Conservation (phyloP, 768 basidiomycete genomes). For the Hemileccinum impolitum region DNA sequence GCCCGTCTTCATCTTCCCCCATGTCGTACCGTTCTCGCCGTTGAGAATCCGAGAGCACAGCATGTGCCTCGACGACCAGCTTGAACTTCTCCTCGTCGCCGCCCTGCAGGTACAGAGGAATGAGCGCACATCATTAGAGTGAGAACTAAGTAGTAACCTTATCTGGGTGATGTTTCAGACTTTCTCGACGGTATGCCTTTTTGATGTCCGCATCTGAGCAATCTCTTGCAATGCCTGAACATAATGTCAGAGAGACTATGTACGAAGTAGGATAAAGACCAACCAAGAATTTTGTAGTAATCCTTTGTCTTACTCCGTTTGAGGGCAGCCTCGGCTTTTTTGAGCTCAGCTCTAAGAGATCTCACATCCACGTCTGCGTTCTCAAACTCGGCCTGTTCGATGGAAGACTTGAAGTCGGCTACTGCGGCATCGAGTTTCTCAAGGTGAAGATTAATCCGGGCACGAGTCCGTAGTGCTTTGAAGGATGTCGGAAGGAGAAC, state of each 20-base stretch:
- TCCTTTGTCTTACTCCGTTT: slow-evolving; percentile 91
- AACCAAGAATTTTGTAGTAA: slow-evolving; percentile 75
- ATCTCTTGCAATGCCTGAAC: slow-evolving; percentile 44
- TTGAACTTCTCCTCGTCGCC: slow-evolving; percentile 98
- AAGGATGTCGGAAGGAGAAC: slow-evolving; percentile 60
- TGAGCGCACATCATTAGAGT: slow-evolving; percentile 4
- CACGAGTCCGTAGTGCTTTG: slow-evolving; percentile 86
- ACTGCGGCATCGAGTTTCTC: slow-evolving; percentile 73
- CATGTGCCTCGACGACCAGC: slow-evolving; percentile 76
- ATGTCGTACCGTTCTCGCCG: slow-evolving; percentile 73
- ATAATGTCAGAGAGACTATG: not conserved
- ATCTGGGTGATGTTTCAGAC: slow-evolving; percentile 81
- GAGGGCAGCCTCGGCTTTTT: slow-evolving; percentile 76
- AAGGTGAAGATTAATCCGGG: slow-evolving; percentile 69
- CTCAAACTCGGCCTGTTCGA: slow-evolving; percentile 67
- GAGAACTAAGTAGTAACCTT: slow-evolving; percentile 45
- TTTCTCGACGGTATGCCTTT: slow-evolving; percentile 88
- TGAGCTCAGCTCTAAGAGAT: slow-evolving; percentile 61
- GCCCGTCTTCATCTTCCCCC: slow-evolving; percentile 79
- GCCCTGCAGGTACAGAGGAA: slow-evolving; percentile 45
- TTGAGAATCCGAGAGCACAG: slow-evolving; percentile 74
- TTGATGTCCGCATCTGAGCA: slow-evolving; percentile 74
- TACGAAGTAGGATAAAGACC: not conserved
- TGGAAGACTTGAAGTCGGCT: slow-evolving; percentile 75
- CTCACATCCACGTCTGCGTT: slow-evolving; percentile 61